Percentiles rank a stretch among this genome's conserved stretches.
Evolutionary conservation across 441 rosid species (phyloP).

Genomic region (Aleurites moluccanus): DNA sequence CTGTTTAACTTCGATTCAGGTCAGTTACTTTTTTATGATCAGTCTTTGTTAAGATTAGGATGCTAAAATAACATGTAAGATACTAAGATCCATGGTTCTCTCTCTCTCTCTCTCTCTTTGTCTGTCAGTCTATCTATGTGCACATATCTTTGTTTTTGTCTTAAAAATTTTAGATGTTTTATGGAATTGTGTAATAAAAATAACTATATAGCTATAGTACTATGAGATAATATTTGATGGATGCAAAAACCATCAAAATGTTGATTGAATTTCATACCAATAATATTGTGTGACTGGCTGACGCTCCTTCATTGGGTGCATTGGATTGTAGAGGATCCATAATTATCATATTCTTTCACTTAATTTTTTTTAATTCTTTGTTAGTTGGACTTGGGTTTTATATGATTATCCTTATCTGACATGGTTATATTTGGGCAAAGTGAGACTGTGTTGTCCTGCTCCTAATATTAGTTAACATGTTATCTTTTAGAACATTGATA

Average conservation of each 20-base stretch:
- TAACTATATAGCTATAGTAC: background rate
- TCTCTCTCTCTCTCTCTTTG: too few relatives aligned
- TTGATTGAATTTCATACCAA: slow-evolving; percentile 7
- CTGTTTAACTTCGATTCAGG: slow-evolving; percentile 96
- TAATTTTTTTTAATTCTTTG: too few relatives aligned
- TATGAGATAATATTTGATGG: background rate
- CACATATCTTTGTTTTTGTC: background rate
- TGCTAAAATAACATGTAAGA: background rate
- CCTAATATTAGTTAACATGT: too few relatives aligned
- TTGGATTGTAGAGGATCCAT: too few relatives aligned
- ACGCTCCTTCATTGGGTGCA: too few relatives aligned
- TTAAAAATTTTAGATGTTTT: background rate
- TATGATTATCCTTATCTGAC: too few relatives aligned
- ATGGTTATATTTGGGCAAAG: too few relatives aligned
- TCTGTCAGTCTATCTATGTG: background rate
- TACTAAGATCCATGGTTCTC: background rate
- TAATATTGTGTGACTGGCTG: background rate
- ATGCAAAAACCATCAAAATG: background rate
- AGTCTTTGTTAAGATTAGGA: background rate
- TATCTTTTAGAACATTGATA: too few relatives aligned
- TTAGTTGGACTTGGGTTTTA: too few relatives aligned
- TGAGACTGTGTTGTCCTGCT: too few relatives aligned
- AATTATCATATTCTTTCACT: too few relatives aligned
- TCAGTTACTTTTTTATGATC: slow-evolving; percentile 25
- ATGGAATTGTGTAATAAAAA: background rate